A percentile compares a stretch with the other conserved stretches of the same genome.
Evolutionary conservation across 1,284 basidiomycete species (phyloP).

Genomic region (Abortiporus biennis): DNA sequence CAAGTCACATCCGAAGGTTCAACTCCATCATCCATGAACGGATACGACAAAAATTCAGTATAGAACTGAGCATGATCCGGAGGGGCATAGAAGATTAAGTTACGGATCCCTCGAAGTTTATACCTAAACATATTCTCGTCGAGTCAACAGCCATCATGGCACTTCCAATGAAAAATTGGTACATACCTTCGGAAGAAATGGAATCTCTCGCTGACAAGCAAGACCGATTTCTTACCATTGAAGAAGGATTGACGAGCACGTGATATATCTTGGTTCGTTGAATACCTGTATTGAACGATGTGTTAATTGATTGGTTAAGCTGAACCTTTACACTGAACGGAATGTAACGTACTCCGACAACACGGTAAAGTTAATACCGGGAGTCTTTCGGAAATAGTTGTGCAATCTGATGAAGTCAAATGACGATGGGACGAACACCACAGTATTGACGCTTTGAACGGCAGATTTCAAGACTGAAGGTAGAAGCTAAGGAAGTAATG

Average conservation of each 20-base stretch:
- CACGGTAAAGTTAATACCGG: slow-evolving; percentile 69
- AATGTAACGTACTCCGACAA: slow-evolving; percentile 78
- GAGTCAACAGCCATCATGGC: slow-evolving; percentile 1
- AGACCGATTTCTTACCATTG: slow-evolving; percentile 78
- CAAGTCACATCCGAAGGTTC: slow-evolving; percentile 78
- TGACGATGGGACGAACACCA: slow-evolving; percentile 90
- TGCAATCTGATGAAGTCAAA: slow-evolving; percentile 95
- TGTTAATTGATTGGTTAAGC: neutral
- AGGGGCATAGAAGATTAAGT: slow-evolving; percentile 88
- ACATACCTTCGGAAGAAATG: slow-evolving; percentile 89
- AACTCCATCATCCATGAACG: slow-evolving; percentile 81
- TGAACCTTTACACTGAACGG: neutral
- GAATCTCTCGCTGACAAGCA: slow-evolving; percentile 93
- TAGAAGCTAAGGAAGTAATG: slow-evolving; percentile 49
- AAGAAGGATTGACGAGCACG: slow-evolving; percentile 93
- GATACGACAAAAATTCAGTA: slow-evolving; percentile 80
- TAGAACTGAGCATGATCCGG: slow-evolving; percentile 92
- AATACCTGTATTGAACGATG: slow-evolving; percentile 60
- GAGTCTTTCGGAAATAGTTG: slow-evolving; percentile 75
- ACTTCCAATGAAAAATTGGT: slow-evolving; percentile 8
- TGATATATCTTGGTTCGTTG: slow-evolving; percentile 88
- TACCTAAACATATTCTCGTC: slow-evolving; percentile 47
- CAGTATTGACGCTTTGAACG: slow-evolving; percentile 82
- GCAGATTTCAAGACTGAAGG: slow-evolving; percentile 85
- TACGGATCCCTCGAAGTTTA: slow-evolving; percentile 86